Percentiles rank a stretch among this genome's conserved stretches.
Evolutionary conservation across 129 eudicot genomes (phyloP).

Genomic region (Arctium lappa): DNA sequence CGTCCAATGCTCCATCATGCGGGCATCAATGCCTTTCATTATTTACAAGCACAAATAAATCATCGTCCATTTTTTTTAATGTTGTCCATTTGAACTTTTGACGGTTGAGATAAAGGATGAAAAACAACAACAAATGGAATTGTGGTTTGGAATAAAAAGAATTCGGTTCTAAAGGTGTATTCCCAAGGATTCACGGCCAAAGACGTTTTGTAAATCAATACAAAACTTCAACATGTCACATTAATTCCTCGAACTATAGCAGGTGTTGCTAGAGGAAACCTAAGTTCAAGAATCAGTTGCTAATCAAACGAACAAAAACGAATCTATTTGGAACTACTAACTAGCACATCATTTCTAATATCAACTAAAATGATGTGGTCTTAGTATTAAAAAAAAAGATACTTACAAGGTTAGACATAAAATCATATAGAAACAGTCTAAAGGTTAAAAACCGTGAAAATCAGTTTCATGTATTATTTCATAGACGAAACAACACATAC

Average conservation of each 20-base stretch:
- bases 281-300: background rate
- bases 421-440: background rate
- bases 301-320: conserved; percentile 15
- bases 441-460: background rate
- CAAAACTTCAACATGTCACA: conserved; percentile 64
- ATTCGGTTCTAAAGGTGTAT: conserved; percentile 44
- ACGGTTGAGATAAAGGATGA: conserved; percentile 72
- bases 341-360: conserved; percentile 36
- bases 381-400: too few relatives aligned
- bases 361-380: background rate
- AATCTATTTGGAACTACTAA: conserved; percentile 37
- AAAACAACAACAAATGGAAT: conserved; percentile 65
- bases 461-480: background rate
- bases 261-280: background rate
- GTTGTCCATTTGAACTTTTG: background rate
- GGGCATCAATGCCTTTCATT: conserved; percentile 27
- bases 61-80: background rate
- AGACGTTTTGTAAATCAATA: conserved; percentile 47
- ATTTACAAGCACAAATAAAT: background rate
- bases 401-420: background rate
- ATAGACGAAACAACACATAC: background rate
- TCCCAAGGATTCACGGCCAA: conserved; percentile 53
- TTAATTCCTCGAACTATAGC: conserved; percentile 26
- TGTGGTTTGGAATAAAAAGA: conserved; percentile 60
- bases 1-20: conserved; percentile 66